These are phyloP conservation scores for Moringa oleifera DNA, from an alignment of 345 rosid genomes.

Conservation along the genomic window DNA sequence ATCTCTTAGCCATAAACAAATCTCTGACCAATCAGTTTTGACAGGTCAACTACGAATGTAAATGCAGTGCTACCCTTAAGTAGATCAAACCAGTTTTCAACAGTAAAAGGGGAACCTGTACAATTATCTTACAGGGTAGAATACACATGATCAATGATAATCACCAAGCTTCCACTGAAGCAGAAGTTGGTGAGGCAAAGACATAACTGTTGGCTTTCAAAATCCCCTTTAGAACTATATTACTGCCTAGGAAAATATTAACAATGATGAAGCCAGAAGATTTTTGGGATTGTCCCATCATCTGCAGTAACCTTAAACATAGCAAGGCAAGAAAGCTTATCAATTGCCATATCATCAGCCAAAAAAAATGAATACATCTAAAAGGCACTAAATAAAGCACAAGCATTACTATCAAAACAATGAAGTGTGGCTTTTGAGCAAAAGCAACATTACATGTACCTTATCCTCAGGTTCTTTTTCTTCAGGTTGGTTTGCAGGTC, in stretches of 20 bases:
- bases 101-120: neutral
- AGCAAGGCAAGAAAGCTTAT: neutral
- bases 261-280: too few species aligned
- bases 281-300: neutral
- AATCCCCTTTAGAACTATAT: neutral
- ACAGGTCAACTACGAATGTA: too few species aligned
- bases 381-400: neutral
- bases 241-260: too few species aligned
- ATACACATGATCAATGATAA: neutral
- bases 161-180: neutral
- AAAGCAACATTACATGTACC: slow-evolving; percentile 25
- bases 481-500: slow-evolving; percentile 25
- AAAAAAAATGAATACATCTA: too few species aligned
- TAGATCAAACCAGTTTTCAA: neutral
- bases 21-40: too few species aligned
- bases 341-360: too few species aligned
- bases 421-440: neutral
- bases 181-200: neutral
- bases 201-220: neutral
- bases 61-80: neutral
- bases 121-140: neutral
- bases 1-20: neutral
- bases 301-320: neutral
- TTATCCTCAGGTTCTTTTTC: slow-evolving; percentile 53
- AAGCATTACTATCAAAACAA: too few species aligned